These are phyloP conservation scores for Microsporum canis DNA, from an alignment of 2,329 filamentous ascomycete genomes.

Conservation along the genomic window DNA sequence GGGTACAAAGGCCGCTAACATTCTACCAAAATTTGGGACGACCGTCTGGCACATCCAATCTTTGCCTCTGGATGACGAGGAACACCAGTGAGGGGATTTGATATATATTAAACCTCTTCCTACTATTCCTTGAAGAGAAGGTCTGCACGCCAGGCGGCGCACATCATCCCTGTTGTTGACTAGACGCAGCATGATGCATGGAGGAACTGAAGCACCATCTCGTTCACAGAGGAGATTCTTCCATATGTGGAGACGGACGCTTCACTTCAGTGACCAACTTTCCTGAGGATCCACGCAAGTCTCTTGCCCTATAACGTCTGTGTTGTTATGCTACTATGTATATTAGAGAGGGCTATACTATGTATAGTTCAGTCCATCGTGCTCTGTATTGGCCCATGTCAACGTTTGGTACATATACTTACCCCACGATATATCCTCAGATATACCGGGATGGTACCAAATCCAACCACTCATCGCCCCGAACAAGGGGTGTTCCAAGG, in stretches of 20 bases:
- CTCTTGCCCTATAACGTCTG: not conserved
- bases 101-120: not conserved
- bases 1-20: not conserved
- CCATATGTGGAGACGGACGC: not conserved
- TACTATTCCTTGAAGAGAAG: not conserved
- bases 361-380: not conserved
- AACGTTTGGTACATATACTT: not conserved
- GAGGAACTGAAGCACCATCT: not conserved
- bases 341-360: not conserved
- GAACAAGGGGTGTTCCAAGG: not conserved
- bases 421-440: slow-evolving; percentile 1
- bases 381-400: not conserved
- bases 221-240: not conserved
- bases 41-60: not conserved
- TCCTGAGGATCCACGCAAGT: not conserved
- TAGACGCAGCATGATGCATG: not conserved
- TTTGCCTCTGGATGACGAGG: not conserved
- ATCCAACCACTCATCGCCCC: not conserved
- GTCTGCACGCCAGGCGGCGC: not conserved
- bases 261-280: not conserved
- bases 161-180: not conserved
- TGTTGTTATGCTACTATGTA: not conserved
- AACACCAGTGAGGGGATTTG: not conserved
- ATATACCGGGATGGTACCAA: not conserved
- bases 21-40: not conserved